Evolutionary conservation across 148 eudicot species (phyloP), one percentile per base, ranked within the genome.

Genomic region (Polygonum maritimum): DNA sequence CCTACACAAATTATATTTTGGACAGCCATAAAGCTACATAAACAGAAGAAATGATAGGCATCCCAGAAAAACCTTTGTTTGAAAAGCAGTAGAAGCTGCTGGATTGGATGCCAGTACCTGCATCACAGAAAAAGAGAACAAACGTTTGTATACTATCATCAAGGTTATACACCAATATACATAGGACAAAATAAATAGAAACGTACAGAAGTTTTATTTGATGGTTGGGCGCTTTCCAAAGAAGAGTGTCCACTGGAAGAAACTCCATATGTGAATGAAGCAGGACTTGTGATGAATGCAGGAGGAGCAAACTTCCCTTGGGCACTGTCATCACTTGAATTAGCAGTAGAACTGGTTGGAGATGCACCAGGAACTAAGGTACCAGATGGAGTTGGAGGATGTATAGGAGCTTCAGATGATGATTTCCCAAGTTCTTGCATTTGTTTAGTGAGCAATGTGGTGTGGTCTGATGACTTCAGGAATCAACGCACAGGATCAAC

Each of bases 251-350:
- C 77, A 69, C 78, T 79, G 71, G 78, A 77, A 76, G 47, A 69
- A 55, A 74, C 78, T 39, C 81, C 80, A 76, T 75, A 84, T 2
- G 85, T 82, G 74, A 83, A 80, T 47, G 81, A 76, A 21, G 83
- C 63, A 18, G 79, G 40, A 16, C 70, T 12, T n/a, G 39, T 36
- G 13, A 77, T 80, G 78, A 71, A 78, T 15, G 75, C 77, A 76
- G 74, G 76, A 70, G 47, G 19, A 38, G 48, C 69, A 74, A 74
- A 60, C 33, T 77, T 77, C 71, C 75, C 73, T 16, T 69, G 75
- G 33, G 77, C 74, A 52, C 60, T 21, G 18, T 77, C 80, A 67
- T 67, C 71, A 67, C 71, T 67, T 67, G 71, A 67, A 14, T 35
- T 67, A 35, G 71, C 44, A 67, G 44, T 22, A 67, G 71, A 67